Evolutionary conservation across 306 rosid species (phyloP).

Genomic region (Urtica urens): DNA sequence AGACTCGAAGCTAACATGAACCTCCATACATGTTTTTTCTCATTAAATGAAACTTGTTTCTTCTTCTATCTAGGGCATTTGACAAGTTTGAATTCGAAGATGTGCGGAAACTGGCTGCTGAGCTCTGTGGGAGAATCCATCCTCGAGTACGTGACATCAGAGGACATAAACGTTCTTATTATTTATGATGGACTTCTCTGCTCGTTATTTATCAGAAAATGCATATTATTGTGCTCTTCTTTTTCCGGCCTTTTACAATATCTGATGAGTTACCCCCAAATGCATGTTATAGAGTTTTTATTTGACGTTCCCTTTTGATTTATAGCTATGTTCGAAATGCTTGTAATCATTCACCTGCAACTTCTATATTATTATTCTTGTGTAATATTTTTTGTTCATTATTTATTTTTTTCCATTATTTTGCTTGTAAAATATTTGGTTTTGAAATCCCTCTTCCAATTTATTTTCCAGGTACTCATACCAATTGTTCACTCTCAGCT

Average conservation of each 20-base stretch:
- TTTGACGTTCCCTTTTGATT: too few species aligned
- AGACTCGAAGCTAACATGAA: constrained; percentile 15
- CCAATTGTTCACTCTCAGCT: constrained; percentile 45
- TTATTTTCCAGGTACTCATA: constrained; percentile 47
- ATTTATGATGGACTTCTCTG: background rate
- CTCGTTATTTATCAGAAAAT: too few species aligned
- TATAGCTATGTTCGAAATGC: too few species aligned
- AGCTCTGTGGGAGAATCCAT: constrained; percentile 88
- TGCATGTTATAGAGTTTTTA: too few species aligned
- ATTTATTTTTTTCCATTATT: too few species aligned
- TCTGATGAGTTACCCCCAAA: too few species aligned
- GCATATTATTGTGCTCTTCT: too few species aligned
- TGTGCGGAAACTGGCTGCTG: constrained; percentile 83
- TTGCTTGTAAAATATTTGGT: background rate
- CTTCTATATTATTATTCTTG: too few species aligned
- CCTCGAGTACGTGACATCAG: constrained; percentile 50
- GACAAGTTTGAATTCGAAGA: constrained; percentile 67
- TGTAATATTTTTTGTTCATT: background rate
- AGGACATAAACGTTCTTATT: background rate
- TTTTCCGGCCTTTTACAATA: too few species aligned
- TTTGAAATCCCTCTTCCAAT: constrained; percentile 13
- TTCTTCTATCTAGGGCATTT: constrained; percentile 43
- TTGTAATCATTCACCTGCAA: too few species aligned
- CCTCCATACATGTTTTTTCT: constrained; percentile 9
- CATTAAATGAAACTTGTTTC: background rate